phyloP scores from a whole-genome alignment of 163 green algal species.

The Scenedesmus sp. region DNA sequence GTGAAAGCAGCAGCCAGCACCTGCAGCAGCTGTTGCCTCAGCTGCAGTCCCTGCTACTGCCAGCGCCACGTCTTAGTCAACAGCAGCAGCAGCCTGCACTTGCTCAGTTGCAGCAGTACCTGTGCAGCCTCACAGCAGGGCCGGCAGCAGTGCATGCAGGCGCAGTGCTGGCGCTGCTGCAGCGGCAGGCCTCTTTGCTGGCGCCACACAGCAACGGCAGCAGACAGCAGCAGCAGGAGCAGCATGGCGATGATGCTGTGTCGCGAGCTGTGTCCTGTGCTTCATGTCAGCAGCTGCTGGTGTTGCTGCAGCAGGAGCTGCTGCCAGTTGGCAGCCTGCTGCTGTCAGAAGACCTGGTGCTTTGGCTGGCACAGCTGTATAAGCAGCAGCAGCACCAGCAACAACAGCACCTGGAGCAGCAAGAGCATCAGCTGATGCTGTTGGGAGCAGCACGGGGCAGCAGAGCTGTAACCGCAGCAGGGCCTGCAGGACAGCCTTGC shows the following conservation, averaged over 20 bases:
- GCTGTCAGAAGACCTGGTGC: constrained; percentile 12
- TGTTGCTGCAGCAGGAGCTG: constrained; percentile 21
- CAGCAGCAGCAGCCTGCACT: constrained; percentile 19
- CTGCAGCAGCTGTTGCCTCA: constrained; percentile 15
- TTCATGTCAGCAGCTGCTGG: constrained; percentile 8
- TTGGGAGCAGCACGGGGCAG: neutral
- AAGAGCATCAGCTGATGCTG: neutral
- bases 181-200: neutral
- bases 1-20: neutral
- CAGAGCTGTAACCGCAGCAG: neutral
- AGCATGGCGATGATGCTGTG: neutral
- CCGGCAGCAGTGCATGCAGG: constrained; percentile 18
- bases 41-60: constrained; percentile 23
- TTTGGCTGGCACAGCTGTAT: neutral
- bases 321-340: constrained; percentile 17
- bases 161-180: constrained; percentile 28
- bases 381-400: constrained; percentile 20
- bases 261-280: neutral
- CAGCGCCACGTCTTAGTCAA: neutral
- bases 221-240: neutral
- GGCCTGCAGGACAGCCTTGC: neutral
- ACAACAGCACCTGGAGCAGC: neutral
- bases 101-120: constrained; percentile 4
- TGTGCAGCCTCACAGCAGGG: neutral
- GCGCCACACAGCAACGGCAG: neutral